phyloP scores from a whole-genome alignment of 192 early-diverging fungal genomes.

The Rhizophagus sp. region DNA sequence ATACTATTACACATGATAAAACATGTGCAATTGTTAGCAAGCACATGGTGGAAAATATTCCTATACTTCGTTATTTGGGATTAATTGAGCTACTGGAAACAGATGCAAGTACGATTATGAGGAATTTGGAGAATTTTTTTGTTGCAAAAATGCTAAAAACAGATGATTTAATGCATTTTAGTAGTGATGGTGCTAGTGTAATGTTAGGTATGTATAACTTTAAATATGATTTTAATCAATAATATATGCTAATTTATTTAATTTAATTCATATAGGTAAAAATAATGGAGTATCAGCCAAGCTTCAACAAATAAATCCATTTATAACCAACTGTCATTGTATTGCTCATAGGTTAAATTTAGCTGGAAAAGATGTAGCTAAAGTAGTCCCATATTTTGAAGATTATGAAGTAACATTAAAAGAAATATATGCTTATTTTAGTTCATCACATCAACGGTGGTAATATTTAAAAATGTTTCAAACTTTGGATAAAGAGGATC shows the following conservation, averaged over 20 bases:
- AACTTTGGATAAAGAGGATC: not conserved
- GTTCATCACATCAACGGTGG: not conserved
- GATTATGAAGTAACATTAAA: conserved; percentile 17
- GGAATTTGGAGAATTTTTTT: conserved; percentile 1
- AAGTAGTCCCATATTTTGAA: conserved; percentile 3
- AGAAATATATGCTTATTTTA: conserved; percentile 12
- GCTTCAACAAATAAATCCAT: conserved; percentile 3
- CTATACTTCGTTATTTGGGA: not conserved
- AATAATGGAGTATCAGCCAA: not conserved
- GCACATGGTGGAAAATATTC: not conserved
- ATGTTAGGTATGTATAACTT: conserved; percentile 5
- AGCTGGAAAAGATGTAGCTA: not conserved
- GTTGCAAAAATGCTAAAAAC: conserved; percentile 11
- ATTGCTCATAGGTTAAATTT: conserved; percentile 2
- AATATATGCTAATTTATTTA: not conserved
- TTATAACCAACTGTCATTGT: conserved; percentile 6
- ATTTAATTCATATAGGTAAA: conserved; percentile 1
- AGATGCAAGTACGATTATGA: not conserved
- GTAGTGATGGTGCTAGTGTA: not conserved
- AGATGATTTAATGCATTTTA: conserved; percentile 10
- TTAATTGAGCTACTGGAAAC: not conserved
- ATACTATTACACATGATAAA: conserved; percentile 13
- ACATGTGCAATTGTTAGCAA: conserved; percentile 2
- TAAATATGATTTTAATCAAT: not conserved
- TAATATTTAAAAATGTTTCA: not conserved